These are phyloP conservation scores for Bacterosira constricta DNA, from an alignment of 108 stramenopile genomes.

Conservation along the genomic window DNA sequence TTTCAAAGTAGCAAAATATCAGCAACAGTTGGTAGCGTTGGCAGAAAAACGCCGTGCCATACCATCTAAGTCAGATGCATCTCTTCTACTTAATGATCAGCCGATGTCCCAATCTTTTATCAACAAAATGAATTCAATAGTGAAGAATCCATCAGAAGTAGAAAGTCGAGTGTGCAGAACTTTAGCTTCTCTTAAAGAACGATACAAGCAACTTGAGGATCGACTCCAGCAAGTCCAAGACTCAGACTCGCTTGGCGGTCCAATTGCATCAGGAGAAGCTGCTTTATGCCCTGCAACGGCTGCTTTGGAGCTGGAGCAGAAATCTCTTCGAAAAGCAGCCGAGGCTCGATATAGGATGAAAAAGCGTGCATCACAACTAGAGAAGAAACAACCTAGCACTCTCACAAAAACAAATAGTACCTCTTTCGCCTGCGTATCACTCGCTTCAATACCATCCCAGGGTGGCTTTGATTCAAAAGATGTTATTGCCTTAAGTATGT, in stretches of 20 bases:
- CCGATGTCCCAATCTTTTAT: neutral
- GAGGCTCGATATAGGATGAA: conserved; percentile 42
- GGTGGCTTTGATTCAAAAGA: conserved; percentile 42
- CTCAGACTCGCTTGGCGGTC: neutral
- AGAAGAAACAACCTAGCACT: neutral
- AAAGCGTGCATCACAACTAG: neutral
- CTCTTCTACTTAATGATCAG: neutral
- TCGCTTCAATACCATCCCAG: conserved; percentile 30
- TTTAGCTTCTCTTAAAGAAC: conserved; percentile 52
- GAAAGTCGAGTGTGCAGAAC: conserved; percentile 68
- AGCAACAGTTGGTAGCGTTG: conserved; percentile 5
- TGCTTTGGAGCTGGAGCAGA: conserved; percentile 39
- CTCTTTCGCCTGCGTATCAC: conserved; percentile 24
- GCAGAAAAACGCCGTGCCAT: conserved; percentile 16
- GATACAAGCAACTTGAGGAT: conserved; percentile 65
- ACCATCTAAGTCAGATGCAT: neutral
- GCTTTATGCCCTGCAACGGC: conserved; percentile 34
- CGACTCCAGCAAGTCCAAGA: conserved; percentile 39
- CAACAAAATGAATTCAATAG: conserved; percentile 54
- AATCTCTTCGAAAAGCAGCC: conserved; percentile 35
- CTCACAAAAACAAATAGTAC: neutral
- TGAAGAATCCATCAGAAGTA: conserved; percentile 58
- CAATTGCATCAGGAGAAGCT: neutral
- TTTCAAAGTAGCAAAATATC: conserved; percentile 66
- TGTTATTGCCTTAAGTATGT: conserved; percentile 36